Conservation (phyloP, 2,329 filamentous ascomycete genomes). For the Aquanectria penicillioides region DNA sequence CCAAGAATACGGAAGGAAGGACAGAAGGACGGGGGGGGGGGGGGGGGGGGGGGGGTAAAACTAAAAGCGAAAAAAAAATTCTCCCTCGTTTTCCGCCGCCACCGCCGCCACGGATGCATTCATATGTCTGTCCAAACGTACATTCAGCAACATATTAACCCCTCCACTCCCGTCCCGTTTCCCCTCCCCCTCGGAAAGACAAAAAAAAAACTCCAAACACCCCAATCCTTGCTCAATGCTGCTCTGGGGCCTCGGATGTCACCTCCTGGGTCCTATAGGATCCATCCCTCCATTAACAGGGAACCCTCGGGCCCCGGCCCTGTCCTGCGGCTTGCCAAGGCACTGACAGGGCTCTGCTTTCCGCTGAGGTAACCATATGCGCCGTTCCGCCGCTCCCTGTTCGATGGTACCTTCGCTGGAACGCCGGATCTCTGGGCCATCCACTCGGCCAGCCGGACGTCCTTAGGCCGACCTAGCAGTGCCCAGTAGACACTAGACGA, state of each 20-base stretch:
- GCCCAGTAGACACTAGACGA: slow-evolving; percentile 18
- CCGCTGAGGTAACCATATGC: too few species aligned
- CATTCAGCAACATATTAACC: too few species aligned
- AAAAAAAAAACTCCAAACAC: not conserved
- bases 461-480: slow-evolving; percentile 1
- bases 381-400: too few species aligned
- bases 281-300: not conserved
- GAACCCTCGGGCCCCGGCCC: slow-evolving; percentile 9
- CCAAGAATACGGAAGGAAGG: too few species aligned
- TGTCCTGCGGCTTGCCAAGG: too few species aligned
- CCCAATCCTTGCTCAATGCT: slow-evolving; percentile 5
- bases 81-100: too few species aligned
- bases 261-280: not conserved
- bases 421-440: not conserved
- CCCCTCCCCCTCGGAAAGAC: not conserved
- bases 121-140: too few species aligned
- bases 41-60: too few species aligned
- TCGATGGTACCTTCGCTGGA: too few species aligned
- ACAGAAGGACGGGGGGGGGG: too few species aligned
- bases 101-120: not conserved
- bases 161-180: slow-evolving; percentile 9
- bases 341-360: not conserved
- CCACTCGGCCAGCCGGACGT: not conserved
- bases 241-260: slow-evolving; percentile 1
- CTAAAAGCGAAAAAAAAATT: too few species aligned